Conservation (phyloP, 306 rosid species). For the Morella rubra region DNA sequence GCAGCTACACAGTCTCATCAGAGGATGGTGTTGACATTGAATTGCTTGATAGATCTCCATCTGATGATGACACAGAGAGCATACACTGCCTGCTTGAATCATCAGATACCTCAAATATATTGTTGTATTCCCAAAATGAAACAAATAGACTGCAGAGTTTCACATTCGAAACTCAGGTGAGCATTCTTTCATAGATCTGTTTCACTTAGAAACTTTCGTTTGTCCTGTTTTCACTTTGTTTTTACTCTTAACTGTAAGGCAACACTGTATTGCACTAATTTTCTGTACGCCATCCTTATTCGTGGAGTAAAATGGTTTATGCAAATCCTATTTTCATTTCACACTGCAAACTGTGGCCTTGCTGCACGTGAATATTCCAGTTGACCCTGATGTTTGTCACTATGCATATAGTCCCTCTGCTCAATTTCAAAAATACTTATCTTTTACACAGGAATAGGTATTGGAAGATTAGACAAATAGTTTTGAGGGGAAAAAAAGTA, state of each 20-base stretch:
- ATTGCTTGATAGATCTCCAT: slow-evolving; percentile 46
- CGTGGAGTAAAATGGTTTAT: too few species aligned
- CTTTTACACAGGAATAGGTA: not conserved
- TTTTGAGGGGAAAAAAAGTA: not conserved
- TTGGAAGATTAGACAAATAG: not conserved
- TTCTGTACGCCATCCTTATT: too few species aligned
- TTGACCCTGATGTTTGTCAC: not conserved
- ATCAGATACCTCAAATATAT: slow-evolving; percentile 34
- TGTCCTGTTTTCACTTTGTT: not conserved
- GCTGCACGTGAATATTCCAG: not conserved
- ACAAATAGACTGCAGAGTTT: slow-evolving; percentile 63
- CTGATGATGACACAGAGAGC: slow-evolving; percentile 49
- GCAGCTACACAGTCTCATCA: slow-evolving; percentile 80
- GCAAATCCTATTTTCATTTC: not conserved
- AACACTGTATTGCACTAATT: not conserved
- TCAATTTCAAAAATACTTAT: not conserved
- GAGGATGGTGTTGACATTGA: slow-evolving; percentile 82
- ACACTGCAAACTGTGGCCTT: not conserved
- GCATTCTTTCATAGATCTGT: slow-evolving; percentile 12
- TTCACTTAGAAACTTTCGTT: not conserved
- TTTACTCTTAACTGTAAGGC: not conserved
- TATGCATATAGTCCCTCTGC: not conserved
- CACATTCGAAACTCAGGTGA: slow-evolving; percentile 95
- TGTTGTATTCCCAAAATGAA: slow-evolving; percentile 41
- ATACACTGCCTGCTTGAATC: slow-evolving; percentile 40